A percentile compares a stretch with the other conserved stretches of the same genome.
phyloP scores from a whole-genome alignment of 805 yeast genomes.

The Ogataea salicorniae region DNA sequence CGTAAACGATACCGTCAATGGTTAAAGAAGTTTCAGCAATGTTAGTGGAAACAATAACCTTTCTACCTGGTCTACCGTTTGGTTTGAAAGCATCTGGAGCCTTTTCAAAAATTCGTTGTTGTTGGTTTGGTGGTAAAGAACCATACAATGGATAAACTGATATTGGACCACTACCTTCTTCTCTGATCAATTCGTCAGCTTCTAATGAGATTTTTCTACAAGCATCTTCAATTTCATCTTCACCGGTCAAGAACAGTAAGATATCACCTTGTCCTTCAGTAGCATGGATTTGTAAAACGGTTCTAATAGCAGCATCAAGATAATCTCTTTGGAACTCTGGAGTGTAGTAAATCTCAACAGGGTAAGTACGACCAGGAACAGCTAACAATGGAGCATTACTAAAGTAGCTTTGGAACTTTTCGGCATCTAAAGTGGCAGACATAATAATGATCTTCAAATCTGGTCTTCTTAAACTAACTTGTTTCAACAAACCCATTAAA shows the following conservation, averaged over 20 bases:
- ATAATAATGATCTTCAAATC: conserved; percentile 89
- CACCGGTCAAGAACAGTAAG: conserved; percentile 85
- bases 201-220: conserved; percentile 84
- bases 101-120: conserved; percentile 86
- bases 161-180: conserved; percentile 85
- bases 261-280: conserved; percentile 94
- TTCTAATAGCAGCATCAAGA: conserved; percentile 89
- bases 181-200: conserved; percentile 83
- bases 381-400: conserved; percentile 89
- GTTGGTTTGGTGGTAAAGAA: conserved; percentile 93
- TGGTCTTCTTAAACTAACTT: conserved; percentile 71
- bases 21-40: conserved; percentile 98
- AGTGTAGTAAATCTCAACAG: conserved; percentile 94
- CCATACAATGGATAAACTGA: conserved; percentile 92
- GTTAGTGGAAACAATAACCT: conserved; percentile 86
- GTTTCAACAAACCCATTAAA: conserved; percentile 88
- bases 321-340: conserved; percentile 96
- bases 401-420: conserved; percentile 88
- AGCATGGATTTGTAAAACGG: conserved; percentile 94
- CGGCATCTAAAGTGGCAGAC: conserved; percentile 98
- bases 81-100: conserved; percentile 73
- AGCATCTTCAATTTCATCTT: conserved; percentile 97
- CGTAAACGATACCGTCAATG: conserved; percentile 95
- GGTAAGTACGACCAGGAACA: conserved; percentile 97
- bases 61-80: conserved; percentile 90